Conservation (phyloP, 805 yeast species). For the Ogataea nonfermentans region DNA sequence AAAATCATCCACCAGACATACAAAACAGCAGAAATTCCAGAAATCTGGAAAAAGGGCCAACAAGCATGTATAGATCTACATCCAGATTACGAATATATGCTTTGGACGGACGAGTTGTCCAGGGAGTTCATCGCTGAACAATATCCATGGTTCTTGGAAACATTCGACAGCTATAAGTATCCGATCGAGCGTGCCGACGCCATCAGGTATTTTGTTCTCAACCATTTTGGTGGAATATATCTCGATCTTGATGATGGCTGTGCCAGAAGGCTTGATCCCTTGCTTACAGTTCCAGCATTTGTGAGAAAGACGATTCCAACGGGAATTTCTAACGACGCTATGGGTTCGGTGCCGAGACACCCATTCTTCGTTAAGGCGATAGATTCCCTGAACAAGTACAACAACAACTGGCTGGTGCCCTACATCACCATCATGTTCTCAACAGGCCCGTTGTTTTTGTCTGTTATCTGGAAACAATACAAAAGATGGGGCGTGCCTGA, state of each 20-base stretch:
- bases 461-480: conserved; percentile 85
- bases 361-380: conserved; percentile 77
- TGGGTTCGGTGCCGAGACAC: conserved; percentile 86
- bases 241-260: conserved; percentile 92
- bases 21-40: conserved; percentile 76
- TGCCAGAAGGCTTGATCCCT: conserved; percentile 71
- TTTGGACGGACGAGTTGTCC: conserved; percentile 89
- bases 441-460: conserved; percentile 86
- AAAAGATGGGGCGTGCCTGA: conserved; percentile 75
- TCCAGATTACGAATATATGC: conserved; percentile 81
- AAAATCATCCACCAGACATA: conserved; percentile 93
- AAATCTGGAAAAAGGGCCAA: conserved; percentile 76
- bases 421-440: conserved; percentile 90
- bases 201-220: conserved; percentile 79
- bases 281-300: conserved; percentile 79
- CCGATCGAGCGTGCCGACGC: conserved; percentile 91
- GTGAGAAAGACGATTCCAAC: conserved; percentile 86
- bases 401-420: conserved; percentile 79
- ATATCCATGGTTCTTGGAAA: conserved; percentile 81
- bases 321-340: conserved; percentile 88
- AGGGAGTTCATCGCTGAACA: conserved; percentile 73
- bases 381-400: conserved; percentile 58
- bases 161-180: conserved; percentile 74
- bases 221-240: conserved; percentile 86
- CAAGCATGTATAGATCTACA: conserved; percentile 72